A percentile compares a stretch with the other conserved stretches of the same genome.
Conservation (phyloP, 2,329 filamentous ascomycete species). For the Talaromyces sp. region DNA sequence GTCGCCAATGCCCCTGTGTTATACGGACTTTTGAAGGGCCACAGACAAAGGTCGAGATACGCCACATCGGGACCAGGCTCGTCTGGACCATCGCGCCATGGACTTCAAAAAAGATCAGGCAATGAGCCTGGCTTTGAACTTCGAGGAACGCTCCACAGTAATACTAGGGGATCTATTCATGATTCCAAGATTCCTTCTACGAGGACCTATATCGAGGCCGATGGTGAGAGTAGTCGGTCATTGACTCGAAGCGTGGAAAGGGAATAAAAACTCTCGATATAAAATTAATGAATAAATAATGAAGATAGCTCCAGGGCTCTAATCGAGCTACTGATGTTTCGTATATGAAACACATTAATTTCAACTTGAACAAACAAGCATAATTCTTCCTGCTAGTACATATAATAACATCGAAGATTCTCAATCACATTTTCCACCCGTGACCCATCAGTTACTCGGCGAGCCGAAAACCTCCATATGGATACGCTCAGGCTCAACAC, state of each 20-base stretch:
- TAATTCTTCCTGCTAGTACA: no score
- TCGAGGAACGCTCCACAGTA: slow-evolving; percentile 2
- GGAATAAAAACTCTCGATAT: background rate
- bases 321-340: no score
- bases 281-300: background rate
- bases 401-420: no score
- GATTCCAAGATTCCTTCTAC: slow-evolving; percentile 1
- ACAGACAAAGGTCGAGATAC: slow-evolving; percentile 8
- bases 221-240: slow-evolving; percentile 5
- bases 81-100: background rate
- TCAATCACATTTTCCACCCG: no score
- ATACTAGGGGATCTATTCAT: slow-evolving; percentile 1
- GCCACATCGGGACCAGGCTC: slow-evolving; percentile 5
- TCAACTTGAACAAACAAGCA: no score
- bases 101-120: slow-evolving; percentile 6
- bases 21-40: slow-evolving; percentile 13
- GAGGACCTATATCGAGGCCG: slow-evolving; percentile 7
- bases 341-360: no score
- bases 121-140: slow-evolving; percentile 8
- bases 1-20: slow-evolving; percentile 16
- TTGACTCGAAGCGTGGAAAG: slow-evolving; percentile 5
- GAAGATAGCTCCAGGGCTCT: no score
- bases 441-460: no score
- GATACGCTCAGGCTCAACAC: slow-evolving; percentile 12
- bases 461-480: no score